These are phyloP conservation scores for Trichomonascaceae sp. DNA, from an alignment of 1,139 yeast species.

Conservation along the genomic window DNA sequence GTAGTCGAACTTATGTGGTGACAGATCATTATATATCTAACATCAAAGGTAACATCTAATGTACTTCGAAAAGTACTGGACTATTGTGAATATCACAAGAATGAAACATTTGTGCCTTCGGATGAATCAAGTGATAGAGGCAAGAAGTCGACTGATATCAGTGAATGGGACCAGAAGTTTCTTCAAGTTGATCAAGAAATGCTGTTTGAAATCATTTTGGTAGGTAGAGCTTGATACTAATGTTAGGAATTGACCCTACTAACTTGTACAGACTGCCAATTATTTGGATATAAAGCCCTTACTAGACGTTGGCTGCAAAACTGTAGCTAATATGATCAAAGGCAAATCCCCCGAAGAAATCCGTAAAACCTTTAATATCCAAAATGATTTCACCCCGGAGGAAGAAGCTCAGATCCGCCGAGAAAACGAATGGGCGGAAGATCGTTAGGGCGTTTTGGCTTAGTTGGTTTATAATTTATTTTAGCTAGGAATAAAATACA, in stretches of 20 bases:
- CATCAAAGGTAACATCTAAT: constrained; percentile 37
- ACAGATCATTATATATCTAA: neutral
- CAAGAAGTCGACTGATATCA: constrained; percentile 43
- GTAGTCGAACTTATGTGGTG: constrained; percentile 29
- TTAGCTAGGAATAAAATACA: neutral
- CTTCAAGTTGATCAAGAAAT: constrained; percentile 96
- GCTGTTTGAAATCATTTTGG: constrained; percentile 87
- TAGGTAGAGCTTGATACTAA: neutral
- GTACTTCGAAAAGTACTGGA: constrained; percentile 89
- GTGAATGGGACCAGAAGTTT: constrained; percentile 95
- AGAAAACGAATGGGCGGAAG: constrained; percentile 99
- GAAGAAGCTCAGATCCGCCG: constrained; percentile 97
- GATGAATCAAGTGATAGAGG: constrained; percentile 57
- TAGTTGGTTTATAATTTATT: neutral
- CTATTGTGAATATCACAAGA: constrained; percentile 96
- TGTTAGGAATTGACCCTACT: neutral
- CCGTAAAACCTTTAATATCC: constrained; percentile 91
- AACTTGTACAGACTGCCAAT: constrained; percentile 60
- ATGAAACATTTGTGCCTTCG: constrained; percentile 61
- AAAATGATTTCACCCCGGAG: constrained; percentile 94
- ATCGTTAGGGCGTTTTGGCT: constrained; percentile 55
- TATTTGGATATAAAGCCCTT: constrained; percentile 90
- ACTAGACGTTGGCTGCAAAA: constrained; percentile 92
- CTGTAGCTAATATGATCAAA: constrained; percentile 97
- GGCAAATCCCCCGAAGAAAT: constrained; percentile 96